A percentile compares a stretch with the other conserved stretches of the same genome.
phyloP scores from a whole-genome alignment of 1,284 basidiomycete genomes.

The Clitocybe nebularis region DNA sequence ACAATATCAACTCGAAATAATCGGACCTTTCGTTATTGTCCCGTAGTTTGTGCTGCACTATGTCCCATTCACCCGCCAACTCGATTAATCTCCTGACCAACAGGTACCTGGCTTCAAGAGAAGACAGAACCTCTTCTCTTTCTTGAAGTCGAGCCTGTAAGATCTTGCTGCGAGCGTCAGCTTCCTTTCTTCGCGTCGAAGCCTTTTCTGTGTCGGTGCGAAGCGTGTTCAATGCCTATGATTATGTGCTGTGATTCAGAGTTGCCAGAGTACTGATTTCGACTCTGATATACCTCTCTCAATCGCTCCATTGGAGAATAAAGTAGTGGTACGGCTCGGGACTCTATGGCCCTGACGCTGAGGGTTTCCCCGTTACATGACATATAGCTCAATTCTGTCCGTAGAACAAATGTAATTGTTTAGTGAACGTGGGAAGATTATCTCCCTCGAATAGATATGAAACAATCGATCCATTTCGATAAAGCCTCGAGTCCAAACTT shows the following conservation, averaged over 20 bases:
- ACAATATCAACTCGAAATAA: too few species aligned
- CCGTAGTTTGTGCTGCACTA: slow-evolving; percentile 20
- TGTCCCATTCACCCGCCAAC: slow-evolving; percentile 20
- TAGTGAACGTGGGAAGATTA: too few species aligned
- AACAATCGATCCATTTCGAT: too few species aligned
- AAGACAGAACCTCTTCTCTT: slow-evolving; percentile 18
- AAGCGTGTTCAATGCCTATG: slow-evolving; percentile 13
- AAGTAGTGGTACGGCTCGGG: background rate
- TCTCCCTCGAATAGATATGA: too few species aligned
- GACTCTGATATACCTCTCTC: slow-evolving; percentile 8
- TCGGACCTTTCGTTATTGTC: slow-evolving; percentile 25
- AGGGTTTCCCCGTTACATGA: slow-evolving; percentile 1
- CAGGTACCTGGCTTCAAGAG: slow-evolving; percentile 22
- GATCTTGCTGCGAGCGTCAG: slow-evolving; percentile 19
- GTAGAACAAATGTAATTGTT: too few species aligned
- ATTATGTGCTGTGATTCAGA: background rate
- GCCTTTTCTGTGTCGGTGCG: slow-evolving; percentile 21
- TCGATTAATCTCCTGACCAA: slow-evolving; percentile 18
- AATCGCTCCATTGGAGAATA: slow-evolving; percentile 13
- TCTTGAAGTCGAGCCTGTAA: slow-evolving; percentile 17
- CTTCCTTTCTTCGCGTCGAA: slow-evolving; percentile 21
- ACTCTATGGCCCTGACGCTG: background rate
- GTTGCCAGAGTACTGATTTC: background rate
- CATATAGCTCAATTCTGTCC: background rate
- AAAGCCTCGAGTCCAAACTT: too few species aligned